Evolutionary conservation across 768 basidiomycete species (phyloP).

Genomic region (Hygrocybe coccinea): DNA sequence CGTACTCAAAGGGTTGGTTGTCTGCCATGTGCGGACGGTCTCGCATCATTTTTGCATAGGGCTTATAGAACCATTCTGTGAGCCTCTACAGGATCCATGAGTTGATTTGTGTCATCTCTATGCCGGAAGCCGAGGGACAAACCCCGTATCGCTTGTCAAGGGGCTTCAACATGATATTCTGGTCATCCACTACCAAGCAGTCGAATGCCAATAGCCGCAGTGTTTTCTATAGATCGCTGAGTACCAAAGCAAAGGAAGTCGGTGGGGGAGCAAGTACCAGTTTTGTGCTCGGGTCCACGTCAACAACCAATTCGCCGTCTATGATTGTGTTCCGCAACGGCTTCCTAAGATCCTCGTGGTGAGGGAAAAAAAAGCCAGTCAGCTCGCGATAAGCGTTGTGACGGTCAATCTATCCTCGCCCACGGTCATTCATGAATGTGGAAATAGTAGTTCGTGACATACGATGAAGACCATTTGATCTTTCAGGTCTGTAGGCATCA

Average conservation of each 20-base stretch:
- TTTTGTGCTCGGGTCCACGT: conserved; percentile 73
- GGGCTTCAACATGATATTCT: conserved; percentile 80
- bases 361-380: conserved; percentile 81
- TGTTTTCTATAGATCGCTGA: conserved; percentile 55
- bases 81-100: conserved; percentile 54
- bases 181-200: conserved; percentile 79
- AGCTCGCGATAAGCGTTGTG: conserved; percentile 81
- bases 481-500: conserved; percentile 61
- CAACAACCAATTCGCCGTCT: conserved; percentile 92
- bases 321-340: conserved; percentile 77
- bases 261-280: conserved; percentile 43
- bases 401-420: conserved; percentile 74
- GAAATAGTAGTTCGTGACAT: conserved; percentile 25
- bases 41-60: conserved; percentile 64
- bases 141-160: conserved; percentile 90
- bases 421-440: neutral
- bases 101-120: neutral
- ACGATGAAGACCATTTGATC: conserved; percentile 74
- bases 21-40: conserved; percentile 64
- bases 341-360: conserved; percentile 64
- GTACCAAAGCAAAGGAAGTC: neutral
- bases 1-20: conserved; percentile 79
- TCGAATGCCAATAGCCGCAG: conserved; percentile 87
- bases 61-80: conserved; percentile 75
- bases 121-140: conserved; percentile 24